phyloP scores from a whole-genome alignment of 2,329 filamentous ascomycete species.

The Fusarium caatingaense region DNA sequence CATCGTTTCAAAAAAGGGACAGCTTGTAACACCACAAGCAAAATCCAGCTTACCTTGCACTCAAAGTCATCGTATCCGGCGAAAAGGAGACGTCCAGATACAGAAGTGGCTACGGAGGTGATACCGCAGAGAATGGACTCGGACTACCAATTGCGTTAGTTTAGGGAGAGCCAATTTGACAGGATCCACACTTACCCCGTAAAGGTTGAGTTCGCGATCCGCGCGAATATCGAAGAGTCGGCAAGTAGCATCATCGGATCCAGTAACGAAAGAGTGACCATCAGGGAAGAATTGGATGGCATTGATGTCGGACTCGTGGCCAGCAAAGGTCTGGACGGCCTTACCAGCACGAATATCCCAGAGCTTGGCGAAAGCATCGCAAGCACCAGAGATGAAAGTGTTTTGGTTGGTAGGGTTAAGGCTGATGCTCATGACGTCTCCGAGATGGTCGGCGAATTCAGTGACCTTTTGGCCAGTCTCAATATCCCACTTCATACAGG shows the following conservation, averaged over 20 bases:
- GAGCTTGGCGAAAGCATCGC: conserved; percentile 97
- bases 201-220: conserved; percentile 80
- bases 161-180: conserved; percentile 9
- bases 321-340: conserved; percentile 97
- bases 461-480: conserved; percentile 97
- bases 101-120: conserved; percentile 96
- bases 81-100: conserved; percentile 93
- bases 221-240: conserved; percentile 97
- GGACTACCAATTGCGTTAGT: conserved; percentile 68
- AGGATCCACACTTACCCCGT: conserved; percentile 65
- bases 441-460: conserved; percentile 97
- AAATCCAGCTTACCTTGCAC: conserved; percentile 82
- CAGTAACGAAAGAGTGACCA: conserved; percentile 97
- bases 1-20: background rate
- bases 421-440: conserved; percentile 99
- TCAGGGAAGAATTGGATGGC: conserved; percentile 99
- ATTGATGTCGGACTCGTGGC: conserved; percentile 99
- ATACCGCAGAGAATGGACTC: conserved; percentile 98
- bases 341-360: conserved; percentile 99
- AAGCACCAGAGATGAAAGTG: conserved; percentile 98
- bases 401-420: conserved; percentile 99
- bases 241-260: conserved; percentile 97
- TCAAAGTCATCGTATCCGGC: conserved; percentile 99
- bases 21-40: background rate
- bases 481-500: conserved; percentile 99